A percentile compares a stretch with the other conserved stretches of the same genome.
Evolutionary conservation across 768 basidiomycete genomes (phyloP).

Genomic region (Tylopilus subfusipes): DNA sequence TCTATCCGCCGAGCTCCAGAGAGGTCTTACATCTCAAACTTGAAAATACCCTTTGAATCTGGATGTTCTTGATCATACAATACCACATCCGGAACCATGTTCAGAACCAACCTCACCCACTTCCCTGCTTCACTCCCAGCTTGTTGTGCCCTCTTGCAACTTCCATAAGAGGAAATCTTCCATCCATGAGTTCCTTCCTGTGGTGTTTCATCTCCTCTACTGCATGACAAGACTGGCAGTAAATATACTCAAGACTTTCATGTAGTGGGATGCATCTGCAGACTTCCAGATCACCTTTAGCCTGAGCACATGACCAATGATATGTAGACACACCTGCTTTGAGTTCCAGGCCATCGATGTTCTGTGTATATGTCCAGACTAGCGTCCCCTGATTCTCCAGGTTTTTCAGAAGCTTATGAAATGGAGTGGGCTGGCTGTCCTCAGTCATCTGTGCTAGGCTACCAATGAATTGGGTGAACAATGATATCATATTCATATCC

Average conservation of each 20-base stretch:
- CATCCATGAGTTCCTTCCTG: background rate
- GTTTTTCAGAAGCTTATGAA: slow-evolving; percentile 8
- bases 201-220: background rate
- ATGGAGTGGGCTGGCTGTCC: slow-evolving; percentile 3
- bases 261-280: slow-evolving; percentile 8
- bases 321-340: slow-evolving; percentile 5
- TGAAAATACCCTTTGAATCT: background rate
- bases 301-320: background rate
- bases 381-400: slow-evolving; percentile 4
- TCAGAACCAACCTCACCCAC: background rate
- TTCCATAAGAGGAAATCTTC: slow-evolving; percentile 4
- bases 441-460: background rate
- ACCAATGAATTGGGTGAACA: background rate
- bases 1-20: background rate
- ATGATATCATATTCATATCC: background rate
- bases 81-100: slow-evolving; percentile 8
- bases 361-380: slow-evolving; percentile 11
- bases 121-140: background rate
- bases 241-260: slow-evolving; percentile 4
- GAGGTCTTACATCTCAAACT: slow-evolving; percentile 6
- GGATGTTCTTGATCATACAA: slow-evolving; percentile 10
- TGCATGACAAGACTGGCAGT: slow-evolving; percentile 7
- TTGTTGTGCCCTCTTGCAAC: background rate
- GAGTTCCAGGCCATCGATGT: slow-evolving; percentile 11
- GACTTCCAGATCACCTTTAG: background rate